These are phyloP conservation scores for Yamadazyma pseudoaaseri DNA, from an alignment of 1,139 yeast species.

Conservation along the genomic window DNA sequence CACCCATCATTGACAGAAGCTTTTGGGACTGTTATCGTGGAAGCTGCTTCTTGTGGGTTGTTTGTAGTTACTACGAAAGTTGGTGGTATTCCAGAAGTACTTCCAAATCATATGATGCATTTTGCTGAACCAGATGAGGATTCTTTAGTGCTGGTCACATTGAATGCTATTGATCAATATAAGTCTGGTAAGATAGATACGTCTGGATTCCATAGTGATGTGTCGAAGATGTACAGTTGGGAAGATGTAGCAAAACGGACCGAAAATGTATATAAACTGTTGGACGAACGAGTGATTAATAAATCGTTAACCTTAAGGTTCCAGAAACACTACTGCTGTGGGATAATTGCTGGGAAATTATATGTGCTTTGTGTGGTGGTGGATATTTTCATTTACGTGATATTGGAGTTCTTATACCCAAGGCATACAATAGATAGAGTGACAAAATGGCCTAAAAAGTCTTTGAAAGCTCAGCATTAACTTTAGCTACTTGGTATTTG, in stretches of 20 bases:
- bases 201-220: conserved; percentile 71
- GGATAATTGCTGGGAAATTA: conserved; percentile 81
- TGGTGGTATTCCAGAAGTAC: conserved; percentile 97
- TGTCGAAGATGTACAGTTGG: conserved; percentile 91
- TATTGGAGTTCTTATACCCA: conserved; percentile 76
- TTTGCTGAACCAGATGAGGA: conserved; percentile 86
- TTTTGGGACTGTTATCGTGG: conserved; percentile 95
- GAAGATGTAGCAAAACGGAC: conserved; percentile 83
- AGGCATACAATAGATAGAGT: conserved; percentile 65
- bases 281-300: conserved; percentile 43
- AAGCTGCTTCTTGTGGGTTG: conserved; percentile 96
- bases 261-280: conserved; percentile 70
- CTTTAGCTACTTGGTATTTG: conserved; percentile 2
- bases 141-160: conserved; percentile 67
- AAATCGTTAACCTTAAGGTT: conserved; percentile 51
- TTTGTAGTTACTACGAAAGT: conserved; percentile 93
- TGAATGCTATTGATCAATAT: conserved; percentile 60
- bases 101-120: conserved; percentile 91
- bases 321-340: conserved; percentile 67
- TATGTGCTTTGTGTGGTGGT: conserved; percentile 77
- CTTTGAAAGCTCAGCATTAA: neutral
- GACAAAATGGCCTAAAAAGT: conserved; percentile 66
- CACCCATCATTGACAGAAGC: conserved; percentile 97
- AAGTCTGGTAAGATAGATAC: conserved; percentile 66
- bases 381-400: conserved; percentile 62